Conservation (phyloP, 768 basidiomycete genomes). For the Agrocybe pediades region DNA sequence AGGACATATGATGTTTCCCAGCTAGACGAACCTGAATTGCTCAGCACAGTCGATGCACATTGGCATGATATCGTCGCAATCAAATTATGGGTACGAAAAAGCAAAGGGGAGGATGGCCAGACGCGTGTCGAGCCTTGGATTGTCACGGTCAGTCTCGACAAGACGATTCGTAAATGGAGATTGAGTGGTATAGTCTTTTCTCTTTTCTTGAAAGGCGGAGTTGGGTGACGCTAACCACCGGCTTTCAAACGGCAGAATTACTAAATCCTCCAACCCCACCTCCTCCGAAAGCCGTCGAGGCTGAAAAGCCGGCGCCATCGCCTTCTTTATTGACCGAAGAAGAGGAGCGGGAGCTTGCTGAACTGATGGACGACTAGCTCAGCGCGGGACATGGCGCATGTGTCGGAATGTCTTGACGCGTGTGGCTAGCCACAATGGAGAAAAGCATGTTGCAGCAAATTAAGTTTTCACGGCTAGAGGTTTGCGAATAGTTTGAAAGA, state of each 20-base stretch:
- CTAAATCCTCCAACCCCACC: slow-evolving; percentile 33
- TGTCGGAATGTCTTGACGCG: no score
- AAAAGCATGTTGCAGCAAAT: neutral
- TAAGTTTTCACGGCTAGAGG: neutral
- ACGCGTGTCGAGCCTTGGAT: slow-evolving; percentile 77
- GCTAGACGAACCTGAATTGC: slow-evolving; percentile 64
- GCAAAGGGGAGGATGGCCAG: slow-evolving; percentile 42
- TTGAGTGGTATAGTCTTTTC: slow-evolving; percentile 52
- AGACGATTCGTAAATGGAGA: slow-evolving; percentile 86
- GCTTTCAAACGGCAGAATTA: slow-evolving; percentile 34
- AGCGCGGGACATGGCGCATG: neutral
- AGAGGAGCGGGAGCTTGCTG: slow-evolving; percentile 87
- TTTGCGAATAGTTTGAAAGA: neutral
- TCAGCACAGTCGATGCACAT: slow-evolving; percentile 82
- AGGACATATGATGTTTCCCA: slow-evolving; percentile 78
- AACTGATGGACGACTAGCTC: slow-evolving; percentile 49
- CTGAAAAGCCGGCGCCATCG: neutral
- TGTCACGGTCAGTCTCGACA: slow-evolving; percentile 82
- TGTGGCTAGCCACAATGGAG: no score
- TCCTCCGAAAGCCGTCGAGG: slow-evolving; percentile 1
- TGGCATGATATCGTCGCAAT: slow-evolving; percentile 87
- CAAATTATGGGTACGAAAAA: slow-evolving; percentile 66
- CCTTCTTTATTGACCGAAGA: slow-evolving; percentile 71
- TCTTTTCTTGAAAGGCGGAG: neutral
- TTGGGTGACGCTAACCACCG: neutral